These are phyloP conservation scores for Debaryomyces hansenii DNA, from an alignment of 805 yeast species.

Conservation along the genomic window DNA sequence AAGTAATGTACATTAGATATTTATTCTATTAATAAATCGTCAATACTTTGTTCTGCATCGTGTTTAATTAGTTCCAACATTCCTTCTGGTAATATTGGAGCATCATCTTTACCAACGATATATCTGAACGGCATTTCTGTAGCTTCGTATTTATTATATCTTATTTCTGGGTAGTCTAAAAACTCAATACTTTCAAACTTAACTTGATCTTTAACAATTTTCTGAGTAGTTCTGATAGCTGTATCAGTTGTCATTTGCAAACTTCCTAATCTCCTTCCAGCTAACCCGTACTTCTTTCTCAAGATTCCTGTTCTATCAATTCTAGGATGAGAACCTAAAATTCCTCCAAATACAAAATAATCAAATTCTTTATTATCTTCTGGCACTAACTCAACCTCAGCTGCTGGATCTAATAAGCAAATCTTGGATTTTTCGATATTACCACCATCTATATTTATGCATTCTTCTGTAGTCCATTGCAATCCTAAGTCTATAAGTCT, in stretches of 20 bases:
- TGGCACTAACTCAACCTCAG: conserved; percentile 70
- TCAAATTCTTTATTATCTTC: conserved; percentile 66
- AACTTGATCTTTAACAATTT: conserved; percentile 60
- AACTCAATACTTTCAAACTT: conserved; percentile 74
- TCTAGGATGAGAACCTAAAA: conserved; percentile 90
- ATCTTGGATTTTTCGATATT: conserved; percentile 48
- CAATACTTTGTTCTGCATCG: conserved; percentile 82
- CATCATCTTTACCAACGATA: conserved; percentile 58
- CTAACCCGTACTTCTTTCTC: conserved; percentile 75
- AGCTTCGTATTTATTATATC: conserved; percentile 83
- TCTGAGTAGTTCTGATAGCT: conserved; percentile 88
- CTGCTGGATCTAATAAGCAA: conserved; percentile 89
- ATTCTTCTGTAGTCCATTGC: conserved; percentile 80
- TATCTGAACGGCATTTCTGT: conserved; percentile 98
- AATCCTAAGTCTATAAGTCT: conserved; percentile 60
- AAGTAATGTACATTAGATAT: not conserved
- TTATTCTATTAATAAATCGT: conserved; percentile 55
- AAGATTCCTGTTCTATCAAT: conserved; percentile 92
- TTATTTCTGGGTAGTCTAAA: conserved; percentile 91
- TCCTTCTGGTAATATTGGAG: conserved; percentile 88
- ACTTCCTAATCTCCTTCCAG: conserved; percentile 82
- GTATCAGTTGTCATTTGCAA: conserved; percentile 98
- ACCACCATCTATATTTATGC: conserved; percentile 53
- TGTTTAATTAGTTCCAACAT: conserved; percentile 83
- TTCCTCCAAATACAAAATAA: conserved; percentile 95